Conservation (phyloP, 768 basidiomycete species). For the Trametes sanguinea region DNA sequence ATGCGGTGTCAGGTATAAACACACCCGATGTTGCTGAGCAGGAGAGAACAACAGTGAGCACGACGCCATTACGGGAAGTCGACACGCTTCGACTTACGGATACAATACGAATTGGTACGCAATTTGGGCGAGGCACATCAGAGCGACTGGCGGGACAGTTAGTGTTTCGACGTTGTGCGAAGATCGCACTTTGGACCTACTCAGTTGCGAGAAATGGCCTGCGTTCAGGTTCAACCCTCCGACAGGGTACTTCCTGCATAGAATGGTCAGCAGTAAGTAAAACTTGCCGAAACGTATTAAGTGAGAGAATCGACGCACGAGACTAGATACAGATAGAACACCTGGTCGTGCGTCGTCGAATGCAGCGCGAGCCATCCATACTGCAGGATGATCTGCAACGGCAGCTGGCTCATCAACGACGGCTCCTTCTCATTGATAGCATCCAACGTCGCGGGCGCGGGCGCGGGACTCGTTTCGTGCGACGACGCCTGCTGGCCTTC, state of each 20-base stretch:
- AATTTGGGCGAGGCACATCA: slow-evolving; percentile 95
- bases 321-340: slow-evolving; percentile 90
- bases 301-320: slow-evolving; percentile 53
- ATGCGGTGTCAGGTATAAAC: background rate
- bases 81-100: slow-evolving; percentile 56
- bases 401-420: slow-evolving; percentile 73
- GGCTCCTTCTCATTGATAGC: slow-evolving; percentile 54
- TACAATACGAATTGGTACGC: slow-evolving; percentile 90
- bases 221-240: slow-evolving; percentile 94
- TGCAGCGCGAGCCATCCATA: slow-evolving; percentile 90
- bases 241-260: slow-evolving; percentile 66
- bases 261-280: background rate
- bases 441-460: slow-evolving; percentile 36
- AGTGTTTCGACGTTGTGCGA: background rate
- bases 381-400: slow-evolving; percentile 83
- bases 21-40: slow-evolving; percentile 39
- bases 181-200: slow-evolving; percentile 42
- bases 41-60: background rate
- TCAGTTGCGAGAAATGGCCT: slow-evolving; percentile 89
- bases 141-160: slow-evolving; percentile 58
- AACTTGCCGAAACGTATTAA: too few species aligned
- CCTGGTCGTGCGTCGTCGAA: slow-evolving; percentile 86
- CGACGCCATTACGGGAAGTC: background rate
- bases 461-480: slow-evolving; percentile 28
- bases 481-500: slow-evolving; percentile 46